Evolutionary conservation across 495 filamentous ascomycete genomes (phyloP), one percentile per base, ranked within the genome.

Genomic region (Penicillium riverlandense): DNA sequence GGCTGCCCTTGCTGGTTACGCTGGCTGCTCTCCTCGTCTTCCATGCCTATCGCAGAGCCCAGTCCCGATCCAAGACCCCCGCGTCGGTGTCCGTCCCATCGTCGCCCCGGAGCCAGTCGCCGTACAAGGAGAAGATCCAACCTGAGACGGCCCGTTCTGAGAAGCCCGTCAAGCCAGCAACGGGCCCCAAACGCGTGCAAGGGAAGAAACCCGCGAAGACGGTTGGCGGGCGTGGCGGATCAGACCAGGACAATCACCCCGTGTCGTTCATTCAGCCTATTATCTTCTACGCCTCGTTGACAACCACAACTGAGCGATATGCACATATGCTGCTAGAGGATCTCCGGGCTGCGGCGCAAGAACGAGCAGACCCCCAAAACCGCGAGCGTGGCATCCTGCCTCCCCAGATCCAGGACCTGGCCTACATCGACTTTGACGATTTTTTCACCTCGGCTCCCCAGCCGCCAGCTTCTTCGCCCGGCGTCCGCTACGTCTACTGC

Each of bases 341-440:
- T 2, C 52, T 90, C 8, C 63, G 62, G 11, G 43, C 41, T 1
- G 65, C 59, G 8, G 61, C 67, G 7, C 55, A 59, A 35, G 49
- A 59, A 11, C 55, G 51, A 40, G 50, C 60, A 6, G 48, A 61
- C 9, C 43, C 41, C 2, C 54, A 66, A n/a, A 54, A 65, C 34
- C 54, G 51, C 42, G 62, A 61, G 12, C 52, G 59, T 28, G 67
- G 57, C 6, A 50, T 81, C 35, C 60, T 88, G 4, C 62, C 74
- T 36, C 77, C 88, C 2, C 63, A 80, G 55, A 64, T 91, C n/a
- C 69, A 85, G 41, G 87, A 96, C 56, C 68, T 97, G 10, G 80
- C 89, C 8, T 78, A 92, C 44, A 77, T 88, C 37, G 91, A 96
- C 56, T 86, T 89, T 52, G 91, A 97, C 48, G 88, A 96, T 47